These are phyloP conservation scores for Ceratocystis huliohia DNA, from an alignment of 2,329 filamentous ascomycete species.

Conservation along the genomic window DNA sequence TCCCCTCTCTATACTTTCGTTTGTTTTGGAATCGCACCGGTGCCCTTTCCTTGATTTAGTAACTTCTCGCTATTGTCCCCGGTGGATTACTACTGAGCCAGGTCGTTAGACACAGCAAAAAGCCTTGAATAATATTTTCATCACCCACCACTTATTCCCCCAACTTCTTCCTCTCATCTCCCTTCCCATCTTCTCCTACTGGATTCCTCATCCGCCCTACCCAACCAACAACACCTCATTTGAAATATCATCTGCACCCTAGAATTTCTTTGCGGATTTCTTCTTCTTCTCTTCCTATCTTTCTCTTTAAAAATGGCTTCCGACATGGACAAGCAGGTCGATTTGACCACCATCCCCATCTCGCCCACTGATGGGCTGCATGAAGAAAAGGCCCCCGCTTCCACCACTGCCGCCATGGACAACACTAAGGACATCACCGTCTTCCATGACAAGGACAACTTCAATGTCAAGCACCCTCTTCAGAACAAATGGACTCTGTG, in stretches of 20 bases:
- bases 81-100: slow-evolving; percentile 17
- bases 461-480: slow-evolving; percentile 97
- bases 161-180: slow-evolving; percentile 15
- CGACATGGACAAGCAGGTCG: slow-evolving; percentile 44
- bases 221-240: slow-evolving; percentile 15
- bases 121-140: slow-evolving; percentile 19
- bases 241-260: slow-evolving; percentile 15
- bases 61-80: slow-evolving; percentile 19
- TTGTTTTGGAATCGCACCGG: slow-evolving; percentile 22
- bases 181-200: slow-evolving; percentile 8
- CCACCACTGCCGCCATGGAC: slow-evolving; percentile 30
- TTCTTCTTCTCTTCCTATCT: slow-evolving; percentile 3
- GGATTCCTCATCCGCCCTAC: slow-evolving; percentile 10
- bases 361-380: slow-evolving; percentile 47
- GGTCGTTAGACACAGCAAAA: slow-evolving; percentile 16
- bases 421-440: slow-evolving; percentile 67
- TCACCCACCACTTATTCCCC: slow-evolving; percentile 12
- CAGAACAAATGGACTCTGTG: slow-evolving; percentile 97
- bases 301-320: slow-evolving; percentile 29
- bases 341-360: slow-evolving; percentile 55
- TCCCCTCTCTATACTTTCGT: slow-evolving; percentile 16
- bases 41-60: slow-evolving; percentile 18
- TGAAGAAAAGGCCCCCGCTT: slow-evolving; percentile 26
- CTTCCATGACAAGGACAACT: slow-evolving; percentile 97
- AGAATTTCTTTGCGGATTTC: slow-evolving; percentile 16